Conservation (phyloP, 495 filamentous ascomycete genomes). For the Hyaloscypha finlandica region DNA sequence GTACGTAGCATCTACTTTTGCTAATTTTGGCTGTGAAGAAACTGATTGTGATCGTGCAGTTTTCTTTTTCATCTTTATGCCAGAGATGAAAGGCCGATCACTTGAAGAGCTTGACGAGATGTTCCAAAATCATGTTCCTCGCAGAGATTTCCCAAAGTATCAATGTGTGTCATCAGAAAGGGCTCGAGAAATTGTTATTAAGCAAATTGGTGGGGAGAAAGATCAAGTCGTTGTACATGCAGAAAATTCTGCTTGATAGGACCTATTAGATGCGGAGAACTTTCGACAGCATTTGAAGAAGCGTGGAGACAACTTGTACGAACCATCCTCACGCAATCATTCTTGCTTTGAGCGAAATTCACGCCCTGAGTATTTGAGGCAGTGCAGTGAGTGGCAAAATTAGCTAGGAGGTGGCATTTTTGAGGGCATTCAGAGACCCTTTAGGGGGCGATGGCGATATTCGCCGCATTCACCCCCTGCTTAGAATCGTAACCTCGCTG, state of each 20-base stretch:
- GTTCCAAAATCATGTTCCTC: slow-evolving; percentile 45
- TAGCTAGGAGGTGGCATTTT: too few relatives aligned
- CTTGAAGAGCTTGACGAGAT: slow-evolving; percentile 62
- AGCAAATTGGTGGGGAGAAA: background rate
- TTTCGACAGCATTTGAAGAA: too few relatives aligned
- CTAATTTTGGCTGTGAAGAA: background rate
- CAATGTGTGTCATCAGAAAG: slow-evolving; percentile 4
- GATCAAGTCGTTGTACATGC: background rate
- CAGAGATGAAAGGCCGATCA: slow-evolving; percentile 54
- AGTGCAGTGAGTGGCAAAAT: too few relatives aligned
- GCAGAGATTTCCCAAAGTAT: slow-evolving; percentile 19
- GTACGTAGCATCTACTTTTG: background rate
- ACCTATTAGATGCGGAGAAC: too few relatives aligned
- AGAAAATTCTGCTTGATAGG: background rate
- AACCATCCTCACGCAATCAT: too few relatives aligned
- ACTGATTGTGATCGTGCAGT: slow-evolving; percentile 35
- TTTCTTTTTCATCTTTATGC: slow-evolving; percentile 50
- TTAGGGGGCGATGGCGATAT: too few relatives aligned
- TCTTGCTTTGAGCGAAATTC: too few relatives aligned
- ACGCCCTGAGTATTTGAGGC: too few relatives aligned
- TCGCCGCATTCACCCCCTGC: too few relatives aligned
- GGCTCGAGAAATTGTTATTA: background rate
- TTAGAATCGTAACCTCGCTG: too few relatives aligned
- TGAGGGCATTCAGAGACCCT: too few relatives aligned
- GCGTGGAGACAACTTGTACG: too few relatives aligned